Evolutionary conservation across 495 filamentous ascomycete genomes (phyloP).

Genomic region (Lepraria neglecta): DNA sequence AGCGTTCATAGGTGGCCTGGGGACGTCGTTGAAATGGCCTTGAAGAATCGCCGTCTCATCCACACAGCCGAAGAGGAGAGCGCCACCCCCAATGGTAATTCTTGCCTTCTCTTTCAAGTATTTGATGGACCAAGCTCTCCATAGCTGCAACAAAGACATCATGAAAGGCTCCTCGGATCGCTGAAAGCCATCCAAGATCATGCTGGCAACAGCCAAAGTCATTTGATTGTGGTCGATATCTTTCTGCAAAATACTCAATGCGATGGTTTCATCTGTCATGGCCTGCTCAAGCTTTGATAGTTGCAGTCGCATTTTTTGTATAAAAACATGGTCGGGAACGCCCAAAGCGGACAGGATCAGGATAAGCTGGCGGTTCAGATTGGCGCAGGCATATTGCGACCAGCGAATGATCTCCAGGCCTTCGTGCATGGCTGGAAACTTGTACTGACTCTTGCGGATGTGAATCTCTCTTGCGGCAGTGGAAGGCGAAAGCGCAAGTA

Average conservation of each 20-base stretch:
- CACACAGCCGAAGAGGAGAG: conserved; percentile 80
- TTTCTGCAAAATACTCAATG: conserved; percentile 58
- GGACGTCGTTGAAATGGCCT: conserved; percentile 50
- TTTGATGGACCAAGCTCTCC: conserved; percentile 78
- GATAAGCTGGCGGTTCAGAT: conserved; percentile 86
- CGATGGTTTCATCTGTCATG: conserved; percentile 56
- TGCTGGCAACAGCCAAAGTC: conserved; percentile 62
- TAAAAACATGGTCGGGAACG: conserved; percentile 61
- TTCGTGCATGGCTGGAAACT: conserved; percentile 67
- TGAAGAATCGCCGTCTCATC: conserved; percentile 74
- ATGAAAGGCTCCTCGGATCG: conserved; percentile 70
- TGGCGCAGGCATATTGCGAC: conserved; percentile 65
- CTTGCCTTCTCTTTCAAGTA: conserved; percentile 87
- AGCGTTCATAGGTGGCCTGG: conserved; percentile 20
- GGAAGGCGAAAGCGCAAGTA: conserved; percentile 66
- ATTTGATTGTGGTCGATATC: conserved; percentile 83
- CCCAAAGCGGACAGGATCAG: conserved; percentile 72
- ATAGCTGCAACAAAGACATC: conserved; percentile 63
- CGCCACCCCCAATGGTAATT: conserved; percentile 73
- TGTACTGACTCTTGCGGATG: conserved; percentile 76
- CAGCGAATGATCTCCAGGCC: conserved; percentile 78
- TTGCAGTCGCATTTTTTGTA: conserved; percentile 57
- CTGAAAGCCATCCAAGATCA: conserved; percentile 80
- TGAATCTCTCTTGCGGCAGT: conserved; percentile 56
- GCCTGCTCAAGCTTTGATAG: conserved; percentile 58